These are phyloP conservation scores for Silybum marianum DNA, from an alignment of 129 eudicot genomes.

Conservation along the genomic window DNA sequence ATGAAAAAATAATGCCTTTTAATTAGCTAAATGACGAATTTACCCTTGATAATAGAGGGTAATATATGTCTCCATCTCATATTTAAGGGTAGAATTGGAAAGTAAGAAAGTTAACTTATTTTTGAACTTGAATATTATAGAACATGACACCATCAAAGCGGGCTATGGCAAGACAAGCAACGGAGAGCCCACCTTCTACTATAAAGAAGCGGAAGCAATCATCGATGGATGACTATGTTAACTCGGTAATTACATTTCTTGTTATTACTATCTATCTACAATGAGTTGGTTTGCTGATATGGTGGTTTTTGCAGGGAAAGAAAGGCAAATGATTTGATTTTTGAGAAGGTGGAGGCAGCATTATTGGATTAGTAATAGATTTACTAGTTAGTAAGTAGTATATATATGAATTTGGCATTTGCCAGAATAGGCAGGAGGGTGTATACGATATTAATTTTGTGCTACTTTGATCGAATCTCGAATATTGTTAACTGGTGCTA, in stretches of 20 bases:
- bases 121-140: slow-evolving; percentile 31
- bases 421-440: slow-evolving; percentile 16
- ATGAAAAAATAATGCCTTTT: not conserved
- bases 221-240: slow-evolving; percentile 82
- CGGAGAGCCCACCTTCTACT: slow-evolving; percentile 77
- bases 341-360: slow-evolving; percentile 9
- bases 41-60: not conserved
- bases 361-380: slow-evolving; percentile 16
- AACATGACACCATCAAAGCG: slow-evolving; percentile 83
- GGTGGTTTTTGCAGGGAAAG: slow-evolving; percentile 54
- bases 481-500: not conserved
- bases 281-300: not conserved
- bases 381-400: slow-evolving; percentile 13
- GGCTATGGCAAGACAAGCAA: slow-evolving; percentile 65
- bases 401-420: slow-evolving; percentile 30
- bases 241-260: slow-evolving; percentile 46
- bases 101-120: not conserved
- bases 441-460: not conserved
- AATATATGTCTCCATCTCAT: not conserved
- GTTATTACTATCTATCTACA: not conserved
- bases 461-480: slow-evolving; percentile 11
- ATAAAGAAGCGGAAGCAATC: slow-evolving; percentile 79
- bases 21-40: not conserved
- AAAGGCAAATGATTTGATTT: slow-evolving; percentile 51
- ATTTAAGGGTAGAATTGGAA: not conserved